These are phyloP conservation scores for Microcos paniculata DNA, from an alignment of 345 rosid species.

Conservation along the genomic window DNA sequence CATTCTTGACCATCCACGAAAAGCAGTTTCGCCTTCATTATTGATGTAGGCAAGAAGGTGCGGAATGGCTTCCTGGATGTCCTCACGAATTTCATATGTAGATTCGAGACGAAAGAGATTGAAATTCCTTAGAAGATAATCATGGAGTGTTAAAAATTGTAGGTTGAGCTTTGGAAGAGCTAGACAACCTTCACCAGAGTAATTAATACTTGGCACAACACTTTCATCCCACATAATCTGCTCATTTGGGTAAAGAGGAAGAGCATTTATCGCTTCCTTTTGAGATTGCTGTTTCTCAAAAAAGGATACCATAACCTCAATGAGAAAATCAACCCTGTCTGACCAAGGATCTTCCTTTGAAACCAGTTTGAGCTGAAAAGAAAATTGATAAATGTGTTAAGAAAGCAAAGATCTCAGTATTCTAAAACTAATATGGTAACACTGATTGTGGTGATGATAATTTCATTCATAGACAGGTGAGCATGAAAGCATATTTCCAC, in stretches of 20 bases:
- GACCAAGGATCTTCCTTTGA: constrained; percentile 88
- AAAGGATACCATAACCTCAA: constrained; percentile 91
- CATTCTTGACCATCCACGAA: constrained; percentile 99
- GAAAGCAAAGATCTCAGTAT: background rate
- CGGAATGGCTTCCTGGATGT: constrained; percentile 97
- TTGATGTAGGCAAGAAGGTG: constrained; percentile 88
- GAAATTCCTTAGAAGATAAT: constrained; percentile 92
- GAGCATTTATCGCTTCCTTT: constrained; percentile 97
- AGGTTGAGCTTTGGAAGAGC: constrained; percentile 98
- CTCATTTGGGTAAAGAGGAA: constrained; percentile 97
- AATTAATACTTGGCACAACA: constrained; percentile 95
- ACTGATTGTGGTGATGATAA: background rate
- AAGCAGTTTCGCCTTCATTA: constrained; percentile 87
- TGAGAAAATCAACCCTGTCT: constrained; percentile 74
- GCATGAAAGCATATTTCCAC: background rate
- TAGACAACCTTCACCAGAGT: constrained; percentile 98
- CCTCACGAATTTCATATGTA: constrained; percentile 98
- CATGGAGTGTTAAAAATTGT: constrained; percentile 95
- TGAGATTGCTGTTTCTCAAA: constrained; percentile 95
- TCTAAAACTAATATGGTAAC: background rate
- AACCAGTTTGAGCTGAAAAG: constrained; percentile 81
- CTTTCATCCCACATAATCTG: constrained; percentile 99
- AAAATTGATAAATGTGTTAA: constrained; percentile 5
- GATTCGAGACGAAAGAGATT: constrained; percentile 98
- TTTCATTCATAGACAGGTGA: background rate